phyloP scores from a whole-genome alignment of 1,284 basidiomycete species.

The Apiotrichum gracile region DNA sequence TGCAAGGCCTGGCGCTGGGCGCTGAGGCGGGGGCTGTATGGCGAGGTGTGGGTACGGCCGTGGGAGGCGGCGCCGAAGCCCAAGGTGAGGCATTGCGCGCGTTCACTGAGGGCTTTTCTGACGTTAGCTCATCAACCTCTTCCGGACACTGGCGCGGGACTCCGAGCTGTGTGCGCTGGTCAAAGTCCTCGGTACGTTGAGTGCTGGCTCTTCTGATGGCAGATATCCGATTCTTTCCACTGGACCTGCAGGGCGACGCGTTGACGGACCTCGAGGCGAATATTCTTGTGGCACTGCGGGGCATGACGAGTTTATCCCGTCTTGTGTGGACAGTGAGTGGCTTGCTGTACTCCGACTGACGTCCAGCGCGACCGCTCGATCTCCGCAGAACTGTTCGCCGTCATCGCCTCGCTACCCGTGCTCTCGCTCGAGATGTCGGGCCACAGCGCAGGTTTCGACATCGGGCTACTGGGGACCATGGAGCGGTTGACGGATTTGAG shows the following conservation, averaged over 20 bases:
- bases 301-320: conserved; percentile 35
- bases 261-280: conserved; percentile 30
- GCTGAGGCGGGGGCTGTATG: conserved; percentile 32
- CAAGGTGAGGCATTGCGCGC: conserved; percentile 10
- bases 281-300: conserved; percentile 23
- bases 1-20: conserved; percentile 26
- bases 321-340: conserved; percentile 43
- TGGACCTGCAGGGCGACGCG: conserved; percentile 30
- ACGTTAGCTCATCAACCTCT: conserved; percentile 33
- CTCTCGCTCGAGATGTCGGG: conserved; percentile 41
- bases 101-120: background rate
- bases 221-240: conserved; percentile 45
- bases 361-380: conserved; percentile 40
- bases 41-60: conserved; percentile 42
- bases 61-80: conserved; percentile 36
- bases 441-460: conserved; percentile 35
- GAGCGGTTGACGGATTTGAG: conserved; percentile 33
- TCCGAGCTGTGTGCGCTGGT: conserved; percentile 34
- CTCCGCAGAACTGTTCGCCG: conserved; percentile 28
- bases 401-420: conserved; percentile 25
- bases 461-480: conserved; percentile 25
- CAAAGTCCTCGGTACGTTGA: conserved; percentile 29
- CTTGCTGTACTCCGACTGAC: no score
- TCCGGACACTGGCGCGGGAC: conserved; percentile 27
- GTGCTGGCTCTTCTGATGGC: background rate